phyloP scores from a whole-genome alignment of 2,329 filamentous ascomycete species.

The Pezicula rhizophila region DNA sequence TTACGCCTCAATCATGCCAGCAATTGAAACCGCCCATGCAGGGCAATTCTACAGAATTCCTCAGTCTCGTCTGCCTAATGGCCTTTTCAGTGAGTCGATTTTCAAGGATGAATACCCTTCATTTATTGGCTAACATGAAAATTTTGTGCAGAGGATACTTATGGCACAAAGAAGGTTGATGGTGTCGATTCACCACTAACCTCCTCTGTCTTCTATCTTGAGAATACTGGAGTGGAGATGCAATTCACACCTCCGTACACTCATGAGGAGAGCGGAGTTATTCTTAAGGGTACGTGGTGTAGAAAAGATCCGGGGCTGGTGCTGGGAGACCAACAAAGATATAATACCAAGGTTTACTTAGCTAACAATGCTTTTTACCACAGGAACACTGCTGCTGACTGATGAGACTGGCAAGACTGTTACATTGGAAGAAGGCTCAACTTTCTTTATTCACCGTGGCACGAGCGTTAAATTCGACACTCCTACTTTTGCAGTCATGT shows the following conservation, averaged over 20 bases:
- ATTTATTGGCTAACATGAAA: no score
- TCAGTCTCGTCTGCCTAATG: no score
- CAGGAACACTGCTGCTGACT: background rate
- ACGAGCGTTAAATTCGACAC: background rate
- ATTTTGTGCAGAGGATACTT: background rate
- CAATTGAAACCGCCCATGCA: no score
- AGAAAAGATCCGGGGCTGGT: no score
- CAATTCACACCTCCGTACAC: background rate
- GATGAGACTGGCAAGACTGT: background rate
- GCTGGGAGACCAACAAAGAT: background rate
- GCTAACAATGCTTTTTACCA: background rate
- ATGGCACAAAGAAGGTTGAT: background rate
- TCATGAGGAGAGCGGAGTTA: background rate
- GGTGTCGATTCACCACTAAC: background rate
- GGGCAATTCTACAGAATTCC: no score
- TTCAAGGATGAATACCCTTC: no score
- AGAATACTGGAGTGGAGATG: background rate
- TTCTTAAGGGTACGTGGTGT: background rate
- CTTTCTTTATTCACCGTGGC: background rate
- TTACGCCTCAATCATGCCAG: no score
- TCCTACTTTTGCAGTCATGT: background rate
- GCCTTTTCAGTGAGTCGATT: no score
- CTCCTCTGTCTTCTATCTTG: background rate
- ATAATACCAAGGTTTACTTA: background rate
- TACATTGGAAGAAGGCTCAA: background rate